These are phyloP conservation scores for Fusarium guadeloupense DNA, from an alignment of 2,329 filamentous ascomycete genomes.

Conservation along the genomic window DNA sequence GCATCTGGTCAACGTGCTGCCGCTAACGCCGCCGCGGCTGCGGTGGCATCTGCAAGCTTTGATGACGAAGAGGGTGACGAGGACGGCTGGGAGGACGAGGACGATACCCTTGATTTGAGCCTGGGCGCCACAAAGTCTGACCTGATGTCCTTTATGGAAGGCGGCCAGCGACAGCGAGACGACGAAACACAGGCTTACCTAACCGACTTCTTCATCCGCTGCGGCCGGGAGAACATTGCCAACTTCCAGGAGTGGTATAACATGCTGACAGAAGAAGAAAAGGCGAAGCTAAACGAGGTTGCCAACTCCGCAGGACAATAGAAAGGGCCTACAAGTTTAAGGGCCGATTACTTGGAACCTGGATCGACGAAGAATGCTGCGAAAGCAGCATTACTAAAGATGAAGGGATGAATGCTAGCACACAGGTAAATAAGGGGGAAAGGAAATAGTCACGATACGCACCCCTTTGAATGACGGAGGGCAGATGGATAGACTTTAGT, in stretches of 20 bases:
- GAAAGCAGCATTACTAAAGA: slow-evolving; percentile 4
- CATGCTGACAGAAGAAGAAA: slow-evolving; percentile 64
- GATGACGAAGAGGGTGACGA: slow-evolving; percentile 76
- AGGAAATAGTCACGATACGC: neutral
- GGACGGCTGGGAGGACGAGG: slow-evolving; percentile 90
- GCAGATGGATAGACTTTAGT: slow-evolving; percentile 19
- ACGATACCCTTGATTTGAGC: slow-evolving; percentile 79
- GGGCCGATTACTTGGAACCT: neutral
- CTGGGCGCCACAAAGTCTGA: slow-evolving; percentile 74
- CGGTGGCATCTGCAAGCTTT: slow-evolving; percentile 67
- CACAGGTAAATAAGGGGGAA: neutral
- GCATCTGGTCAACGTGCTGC: slow-evolving; percentile 74
- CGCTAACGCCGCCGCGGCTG: slow-evolving; percentile 70
- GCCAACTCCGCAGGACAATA: slow-evolving; percentile 51
- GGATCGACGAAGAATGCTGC: slow-evolving; percentile 10
- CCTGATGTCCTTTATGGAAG: slow-evolving; percentile 80
- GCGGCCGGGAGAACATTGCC: slow-evolving; percentile 64
- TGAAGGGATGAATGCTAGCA: neutral
- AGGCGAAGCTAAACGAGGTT: slow-evolving; percentile 64
- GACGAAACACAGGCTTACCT: slow-evolving; percentile 91
- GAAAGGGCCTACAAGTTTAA: slow-evolving; percentile 11
- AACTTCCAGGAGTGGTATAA: slow-evolving; percentile 67
- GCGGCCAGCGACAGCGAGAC: slow-evolving; percentile 73
- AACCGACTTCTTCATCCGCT: slow-evolving; percentile 78
- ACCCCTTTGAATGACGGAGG: slow-evolving; percentile 3